phyloP scores from a whole-genome alignment of 1,284 basidiomycete species.

The Sanghuangporus baumii region DNA sequence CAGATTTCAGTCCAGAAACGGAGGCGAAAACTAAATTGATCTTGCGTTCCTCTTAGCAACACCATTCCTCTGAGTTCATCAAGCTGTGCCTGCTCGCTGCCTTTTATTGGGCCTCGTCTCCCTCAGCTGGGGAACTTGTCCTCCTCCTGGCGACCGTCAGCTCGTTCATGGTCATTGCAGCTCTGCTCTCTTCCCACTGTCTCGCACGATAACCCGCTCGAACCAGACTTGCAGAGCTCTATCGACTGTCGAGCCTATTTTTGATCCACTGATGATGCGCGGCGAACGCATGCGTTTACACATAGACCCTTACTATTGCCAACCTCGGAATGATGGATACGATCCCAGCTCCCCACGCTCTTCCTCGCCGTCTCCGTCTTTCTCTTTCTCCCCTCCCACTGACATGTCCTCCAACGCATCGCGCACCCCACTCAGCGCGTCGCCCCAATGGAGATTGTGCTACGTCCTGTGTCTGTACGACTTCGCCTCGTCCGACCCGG shows the following conservation, averaged over 20 bases:
- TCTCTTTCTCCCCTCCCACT: constrained; percentile 13
- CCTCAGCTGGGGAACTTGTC: neutral
- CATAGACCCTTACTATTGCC: constrained; percentile 18
- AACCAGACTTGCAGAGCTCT: neutral
- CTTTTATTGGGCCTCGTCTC: neutral
- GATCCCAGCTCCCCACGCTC: constrained; percentile 12
- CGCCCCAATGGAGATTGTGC: constrained; percentile 29
- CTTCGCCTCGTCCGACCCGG: constrained; percentile 53
- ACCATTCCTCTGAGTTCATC: neutral
- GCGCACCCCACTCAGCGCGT: constrained; percentile 6
- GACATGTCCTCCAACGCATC: constrained; percentile 12
- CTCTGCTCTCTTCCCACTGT: neutral
- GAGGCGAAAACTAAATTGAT: neutral
- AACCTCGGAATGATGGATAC: constrained; percentile 9
- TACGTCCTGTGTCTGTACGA: constrained; percentile 62
- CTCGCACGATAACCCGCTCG: neutral
- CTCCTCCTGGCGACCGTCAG: constrained; percentile 6
- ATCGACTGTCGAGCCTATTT: neutral
- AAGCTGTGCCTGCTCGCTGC: neutral
- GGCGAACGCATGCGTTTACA: constrained; percentile 13
- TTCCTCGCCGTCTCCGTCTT: constrained; percentile 12
- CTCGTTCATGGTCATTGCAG: neutral
- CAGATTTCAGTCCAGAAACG: neutral
- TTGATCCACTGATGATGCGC: neutral
- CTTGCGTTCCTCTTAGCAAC: neutral